Evolutionary conservation across 108 stramenopile genomes (phyloP).

Genomic region (Epithemia pelagica): DNA sequence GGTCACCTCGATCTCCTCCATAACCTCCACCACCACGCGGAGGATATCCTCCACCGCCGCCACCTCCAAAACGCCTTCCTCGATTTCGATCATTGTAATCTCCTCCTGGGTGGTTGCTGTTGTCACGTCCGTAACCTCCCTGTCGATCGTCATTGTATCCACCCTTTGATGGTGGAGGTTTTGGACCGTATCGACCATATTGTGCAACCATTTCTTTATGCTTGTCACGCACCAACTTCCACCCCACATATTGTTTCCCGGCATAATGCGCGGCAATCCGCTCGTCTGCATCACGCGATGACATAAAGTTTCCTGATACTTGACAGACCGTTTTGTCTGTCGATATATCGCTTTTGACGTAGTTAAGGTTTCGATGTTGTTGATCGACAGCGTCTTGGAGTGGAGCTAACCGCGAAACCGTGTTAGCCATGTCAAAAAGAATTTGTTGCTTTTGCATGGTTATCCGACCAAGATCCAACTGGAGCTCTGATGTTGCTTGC

Average conservation of each 20-base stretch:
- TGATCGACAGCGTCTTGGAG: conserved; percentile 57
- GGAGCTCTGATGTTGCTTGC: conserved; percentile 2
- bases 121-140: neutral
- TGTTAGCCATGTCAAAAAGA: conserved; percentile 36
- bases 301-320: conserved; percentile 89
- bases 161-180: conserved; percentile 24
- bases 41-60: neutral
- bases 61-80: neutral
- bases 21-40: conserved; percentile 2
- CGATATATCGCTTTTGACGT: conserved; percentile 69
- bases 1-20: conserved; percentile 9
- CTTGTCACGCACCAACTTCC: conserved; percentile 89
- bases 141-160: neutral
- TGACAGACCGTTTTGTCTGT: conserved; percentile 87
- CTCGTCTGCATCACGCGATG: conserved; percentile 84
- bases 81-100: neutral
- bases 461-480: conserved; percentile 32
- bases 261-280: conserved; percentile 90
- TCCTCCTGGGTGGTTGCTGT: neutral
- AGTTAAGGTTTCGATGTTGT: conserved; percentile 55
- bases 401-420: conserved; percentile 45
- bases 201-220: conserved; percentile 63
- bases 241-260: conserved; percentile 89
- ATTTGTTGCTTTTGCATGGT: conserved; percentile 46
- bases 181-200: conserved; percentile 51